Conservation (phyloP, 1,139 yeast genomes). For the Pichia sorboxylosa region DNA sequence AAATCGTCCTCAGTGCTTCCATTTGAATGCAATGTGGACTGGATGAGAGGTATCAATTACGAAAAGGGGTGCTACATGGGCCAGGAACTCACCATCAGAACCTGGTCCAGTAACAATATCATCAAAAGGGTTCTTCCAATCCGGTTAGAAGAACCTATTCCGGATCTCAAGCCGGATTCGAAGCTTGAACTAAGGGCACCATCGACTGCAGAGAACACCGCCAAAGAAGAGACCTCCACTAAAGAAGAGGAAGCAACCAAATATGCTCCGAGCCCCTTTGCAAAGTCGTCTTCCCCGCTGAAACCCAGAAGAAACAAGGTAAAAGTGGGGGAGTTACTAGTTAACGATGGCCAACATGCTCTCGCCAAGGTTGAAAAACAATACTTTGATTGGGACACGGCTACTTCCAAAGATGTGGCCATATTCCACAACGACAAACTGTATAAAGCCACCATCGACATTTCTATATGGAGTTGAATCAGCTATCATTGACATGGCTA, state of each 20-base stretch:
- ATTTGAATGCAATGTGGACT: slow-evolving; percentile 75
- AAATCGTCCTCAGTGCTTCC: slow-evolving; percentile 48
- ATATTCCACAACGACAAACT: slow-evolving; percentile 13
- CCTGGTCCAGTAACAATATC: slow-evolving; percentile 71
- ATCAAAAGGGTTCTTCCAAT: slow-evolving; percentile 76
- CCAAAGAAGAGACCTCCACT: not conserved
- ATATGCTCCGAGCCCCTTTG: slow-evolving; percentile 6
- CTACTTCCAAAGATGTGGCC: slow-evolving; percentile 16
- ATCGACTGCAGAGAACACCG: not conserved
- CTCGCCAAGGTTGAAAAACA: slow-evolving; percentile 30
- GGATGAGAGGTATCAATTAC: slow-evolving; percentile 68
- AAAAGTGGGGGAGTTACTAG: slow-evolving; percentile 47
- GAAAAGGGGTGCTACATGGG: slow-evolving; percentile 96
- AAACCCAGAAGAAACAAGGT: slow-evolving; percentile 24
- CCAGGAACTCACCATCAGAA: slow-evolving; percentile 85
- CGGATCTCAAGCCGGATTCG: slow-evolving; percentile 8
- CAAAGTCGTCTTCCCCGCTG: slow-evolving; percentile 18
- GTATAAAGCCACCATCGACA: slow-evolving; percentile 5
- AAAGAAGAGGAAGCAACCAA: not conserved
- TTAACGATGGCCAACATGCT: slow-evolving; percentile 51
- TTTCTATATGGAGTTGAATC: slow-evolving; percentile 6
- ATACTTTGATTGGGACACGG: slow-evolving; percentile 38
- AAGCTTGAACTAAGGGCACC: slow-evolving; percentile 12
- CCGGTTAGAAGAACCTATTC: slow-evolving; percentile 28
- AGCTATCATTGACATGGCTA: too few species aligned